A percentile compares a stretch with the other conserved stretches of the same genome.
phyloP scores from a whole-genome alignment of 139 green algal genomes.

The Nannochloris sp. region DNA sequence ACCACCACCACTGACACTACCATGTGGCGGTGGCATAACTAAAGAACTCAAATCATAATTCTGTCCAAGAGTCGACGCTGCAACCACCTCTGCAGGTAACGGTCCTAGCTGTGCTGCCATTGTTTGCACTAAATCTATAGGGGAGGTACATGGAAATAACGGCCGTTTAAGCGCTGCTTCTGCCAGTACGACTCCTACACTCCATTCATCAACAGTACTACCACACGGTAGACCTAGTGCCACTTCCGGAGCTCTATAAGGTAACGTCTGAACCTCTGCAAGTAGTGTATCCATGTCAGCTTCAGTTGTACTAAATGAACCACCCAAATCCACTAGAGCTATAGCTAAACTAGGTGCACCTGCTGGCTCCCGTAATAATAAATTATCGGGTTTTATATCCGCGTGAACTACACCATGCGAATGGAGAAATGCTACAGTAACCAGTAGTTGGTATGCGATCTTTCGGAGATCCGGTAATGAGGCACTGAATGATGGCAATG shows the following conservation, averaged over 20 bases:
- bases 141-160: slow-evolving; percentile 26
- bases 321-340: slow-evolving; percentile 35
- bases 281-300: slow-evolving; percentile 25
- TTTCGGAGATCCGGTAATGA: slow-evolving; percentile 19
- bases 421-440: slow-evolving; percentile 23
- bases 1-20: background rate
- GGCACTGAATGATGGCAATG: background rate
- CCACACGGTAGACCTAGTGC: slow-evolving; percentile 10
- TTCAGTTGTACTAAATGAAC: slow-evolving; percentile 21
- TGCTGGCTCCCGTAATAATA: slow-evolving; percentile 17
- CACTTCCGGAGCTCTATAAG: slow-evolving; percentile 47
- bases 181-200: slow-evolving; percentile 36
- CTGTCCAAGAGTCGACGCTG: background rate
- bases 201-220: slow-evolving; percentile 33
- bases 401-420: slow-evolving; percentile 28
- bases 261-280: slow-evolving; percentile 42
- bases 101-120: slow-evolving; percentile 25
- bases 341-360: slow-evolving; percentile 3
- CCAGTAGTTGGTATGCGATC: slow-evolving; percentile 37
- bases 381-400: slow-evolving; percentile 52
- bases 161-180: slow-evolving; percentile 36
- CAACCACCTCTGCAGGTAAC: background rate
- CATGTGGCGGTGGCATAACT: background rate
- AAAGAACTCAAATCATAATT: background rate
- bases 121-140: slow-evolving; percentile 21